Percentiles rank a stretch among this genome's conserved stretches.
These are phyloP conservation scores for Astrothelium subdiscretum DNA, from an alignment of 495 filamentous ascomycete species.

Conservation along the genomic window DNA sequence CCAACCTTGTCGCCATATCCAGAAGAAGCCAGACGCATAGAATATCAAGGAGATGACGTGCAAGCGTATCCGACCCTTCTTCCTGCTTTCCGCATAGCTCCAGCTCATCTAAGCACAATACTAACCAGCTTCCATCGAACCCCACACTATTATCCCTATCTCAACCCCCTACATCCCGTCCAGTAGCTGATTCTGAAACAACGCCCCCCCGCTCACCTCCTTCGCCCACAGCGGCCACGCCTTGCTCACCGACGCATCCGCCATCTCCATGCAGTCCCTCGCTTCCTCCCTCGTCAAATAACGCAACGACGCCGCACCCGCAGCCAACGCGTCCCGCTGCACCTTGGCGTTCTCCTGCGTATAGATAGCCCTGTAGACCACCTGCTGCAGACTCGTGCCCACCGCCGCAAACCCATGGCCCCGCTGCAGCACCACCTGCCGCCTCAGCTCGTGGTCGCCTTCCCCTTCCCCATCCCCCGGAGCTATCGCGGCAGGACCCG, in stretches of 20 bases:
- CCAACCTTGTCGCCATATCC: too few relatives aligned
- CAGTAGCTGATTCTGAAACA: background rate
- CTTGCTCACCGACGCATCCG: background rate
- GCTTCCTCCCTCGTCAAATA: background rate
- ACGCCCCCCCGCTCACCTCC: background rate
- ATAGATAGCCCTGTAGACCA: conserved; percentile 27
- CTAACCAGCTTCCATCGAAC: too few relatives aligned
- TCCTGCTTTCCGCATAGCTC: too few relatives aligned
- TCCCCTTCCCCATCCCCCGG: background rate
- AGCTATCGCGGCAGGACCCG: background rate
- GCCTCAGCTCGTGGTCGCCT: background rate
- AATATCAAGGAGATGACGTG: too few relatives aligned
- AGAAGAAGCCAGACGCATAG: too few relatives aligned
- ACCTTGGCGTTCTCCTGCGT: conserved; percentile 25
- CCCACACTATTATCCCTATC: background rate
- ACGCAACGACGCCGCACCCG: background rate
- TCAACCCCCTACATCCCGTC: background rate
- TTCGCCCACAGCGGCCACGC: background rate
- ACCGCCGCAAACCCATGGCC: conserved; percentile 29
- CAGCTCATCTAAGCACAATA: too few relatives aligned
- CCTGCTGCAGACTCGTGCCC: conserved; percentile 22
- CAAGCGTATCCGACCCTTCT: too few relatives aligned
- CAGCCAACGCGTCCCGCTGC: background rate
- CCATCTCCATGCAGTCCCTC: background rate
- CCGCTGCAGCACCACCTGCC: conserved; percentile 21